Conservation (phyloP, 768 basidiomycete species). For the Rhizopogon vulgaris region DNA sequence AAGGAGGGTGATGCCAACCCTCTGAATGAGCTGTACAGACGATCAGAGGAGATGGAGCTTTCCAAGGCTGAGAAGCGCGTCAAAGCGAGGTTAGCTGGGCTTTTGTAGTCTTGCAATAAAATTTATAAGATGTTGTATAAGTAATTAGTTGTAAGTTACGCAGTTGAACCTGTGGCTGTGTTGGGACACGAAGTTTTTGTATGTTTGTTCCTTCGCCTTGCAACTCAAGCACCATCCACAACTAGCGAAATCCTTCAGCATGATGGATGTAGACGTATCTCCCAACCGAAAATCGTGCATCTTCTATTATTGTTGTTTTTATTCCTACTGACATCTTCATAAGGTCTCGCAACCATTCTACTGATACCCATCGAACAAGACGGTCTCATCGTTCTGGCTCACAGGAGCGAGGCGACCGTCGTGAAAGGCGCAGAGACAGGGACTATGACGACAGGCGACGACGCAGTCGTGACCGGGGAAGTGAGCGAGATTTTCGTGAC, state of each 20-base stretch:
- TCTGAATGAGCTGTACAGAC: conserved; percentile 46
- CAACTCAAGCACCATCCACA: conserved; percentile 2
- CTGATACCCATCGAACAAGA: conserved; percentile 68
- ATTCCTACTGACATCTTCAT: conserved; percentile 1
- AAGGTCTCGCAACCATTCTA: conserved; percentile 70
- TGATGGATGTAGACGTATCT: conserved; percentile 61
- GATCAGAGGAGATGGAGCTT: conserved; percentile 45
- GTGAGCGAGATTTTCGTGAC: conserved; percentile 43
- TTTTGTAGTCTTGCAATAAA: conserved; percentile 21
- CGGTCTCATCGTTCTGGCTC: conserved; percentile 71
- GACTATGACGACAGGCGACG: conserved; percentile 56
- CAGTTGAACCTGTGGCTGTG: conserved; percentile 18
- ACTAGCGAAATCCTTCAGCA: conserved; percentile 33
- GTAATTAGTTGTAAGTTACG: background rate
- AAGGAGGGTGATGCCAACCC: conserved; percentile 51
- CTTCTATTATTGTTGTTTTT: background rate
- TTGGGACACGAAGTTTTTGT: conserved; percentile 27
- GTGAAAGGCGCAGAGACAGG: conserved; percentile 45
- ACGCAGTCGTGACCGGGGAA: conserved; percentile 56
- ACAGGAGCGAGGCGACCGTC: conserved; percentile 48
- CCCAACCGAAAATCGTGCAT: conserved; percentile 59
- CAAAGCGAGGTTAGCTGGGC: conserved; percentile 39
- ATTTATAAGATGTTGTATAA: background rate
- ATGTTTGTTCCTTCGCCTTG: conserved; percentile 18
- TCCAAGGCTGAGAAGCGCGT: conserved; percentile 57